These are phyloP conservation scores for Santalum album DNA, from an alignment of 164 flowering plant species.

Conservation along the genomic window DNA sequence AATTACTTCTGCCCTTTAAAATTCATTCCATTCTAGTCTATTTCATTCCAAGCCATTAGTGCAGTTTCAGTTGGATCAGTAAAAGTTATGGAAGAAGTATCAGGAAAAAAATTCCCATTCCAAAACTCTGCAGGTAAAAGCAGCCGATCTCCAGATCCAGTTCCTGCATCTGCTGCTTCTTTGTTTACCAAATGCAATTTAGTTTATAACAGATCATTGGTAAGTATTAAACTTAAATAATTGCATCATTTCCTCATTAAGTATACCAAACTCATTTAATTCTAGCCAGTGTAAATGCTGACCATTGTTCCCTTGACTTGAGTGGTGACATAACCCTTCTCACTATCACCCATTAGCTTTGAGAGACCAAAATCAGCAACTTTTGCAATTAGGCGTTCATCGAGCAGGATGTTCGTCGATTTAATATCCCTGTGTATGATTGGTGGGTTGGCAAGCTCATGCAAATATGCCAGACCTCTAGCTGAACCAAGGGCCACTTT, in stretches of 20 bases:
- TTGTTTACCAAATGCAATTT: too few relatives aligned
- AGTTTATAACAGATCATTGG: too few relatives aligned
- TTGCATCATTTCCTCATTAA: not conserved
- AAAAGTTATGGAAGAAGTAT: too few relatives aligned
- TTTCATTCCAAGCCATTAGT: too few relatives aligned
- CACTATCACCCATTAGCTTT: slow-evolving; percentile 18
- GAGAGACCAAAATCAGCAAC: slow-evolving; percentile 39
- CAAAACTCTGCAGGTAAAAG: too few relatives aligned
- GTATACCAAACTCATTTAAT: not conserved
- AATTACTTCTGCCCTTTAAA: too few relatives aligned
- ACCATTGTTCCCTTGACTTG: slow-evolving; percentile 47
- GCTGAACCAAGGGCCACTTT: slow-evolving; percentile 28
- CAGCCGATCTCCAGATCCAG: too few relatives aligned
- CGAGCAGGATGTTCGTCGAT: slow-evolving; percentile 26
- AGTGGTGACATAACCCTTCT: slow-evolving; percentile 25
- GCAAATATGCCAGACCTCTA: slow-evolving; percentile 31
- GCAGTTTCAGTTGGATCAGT: too few relatives aligned
- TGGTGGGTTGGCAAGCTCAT: slow-evolving; percentile 33
- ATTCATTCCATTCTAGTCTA: too few relatives aligned
- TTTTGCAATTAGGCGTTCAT: slow-evolving; percentile 27
- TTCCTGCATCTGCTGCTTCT: too few relatives aligned
- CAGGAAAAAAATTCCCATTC: too few relatives aligned
- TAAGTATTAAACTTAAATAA: too few relatives aligned
- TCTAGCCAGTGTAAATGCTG: slow-evolving; percentile 2
- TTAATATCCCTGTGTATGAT: slow-evolving; percentile 37